Evolutionary conservation across 1,139 yeast genomes (phyloP), one percentile per base, ranked within the genome.

Genomic region (Saccharomyces hybrid): DNA sequence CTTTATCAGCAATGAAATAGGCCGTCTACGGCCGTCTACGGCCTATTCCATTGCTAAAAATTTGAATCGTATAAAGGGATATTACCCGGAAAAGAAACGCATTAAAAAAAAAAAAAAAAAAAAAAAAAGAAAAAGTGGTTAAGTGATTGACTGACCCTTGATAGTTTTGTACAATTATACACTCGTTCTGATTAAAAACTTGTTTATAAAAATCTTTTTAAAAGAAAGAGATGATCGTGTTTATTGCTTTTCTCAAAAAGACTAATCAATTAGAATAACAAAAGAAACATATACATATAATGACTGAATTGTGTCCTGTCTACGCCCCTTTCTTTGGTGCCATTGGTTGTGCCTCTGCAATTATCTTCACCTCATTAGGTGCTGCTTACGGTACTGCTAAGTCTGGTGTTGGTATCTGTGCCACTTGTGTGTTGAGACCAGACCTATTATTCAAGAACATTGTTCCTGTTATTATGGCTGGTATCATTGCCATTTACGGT

Each of bases 341-440:
- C 66, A 88, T 93, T 73, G 99, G 99, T 71, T 95, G 99, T 80
- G 96, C 99, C 59, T 91, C 98, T 55, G 98, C 99, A 74, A 93
- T 95, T 71, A 88, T 93, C 69, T 90, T 93, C 82, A 93, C 99
- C 73, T 89, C 96, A 75, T 87, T 91, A 69, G 99, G 99, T 79
- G 98, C 99, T 65, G 93, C 98, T 54, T 90, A 91, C 73, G 99
- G 99, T 79, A 95, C 99, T 63, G 99, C 99, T 70, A 95, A 95
- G 77, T 87, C 96, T 47, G 99, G 99, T 77, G 96, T 93, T 61
- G 99, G 99, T 83, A 91, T 95, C 71, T 90, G 97, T 78, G 99
- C 96, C 71, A 90, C 97, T 64, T 88, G 96, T 76, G 96, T 91
- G 59, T 80, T 93, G 73, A 88, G 97, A 82, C 99, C 99, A 61